phyloP scores from a whole-genome alignment of 345 rosid genomes.

The Gynandropsis gynandra region DNA sequence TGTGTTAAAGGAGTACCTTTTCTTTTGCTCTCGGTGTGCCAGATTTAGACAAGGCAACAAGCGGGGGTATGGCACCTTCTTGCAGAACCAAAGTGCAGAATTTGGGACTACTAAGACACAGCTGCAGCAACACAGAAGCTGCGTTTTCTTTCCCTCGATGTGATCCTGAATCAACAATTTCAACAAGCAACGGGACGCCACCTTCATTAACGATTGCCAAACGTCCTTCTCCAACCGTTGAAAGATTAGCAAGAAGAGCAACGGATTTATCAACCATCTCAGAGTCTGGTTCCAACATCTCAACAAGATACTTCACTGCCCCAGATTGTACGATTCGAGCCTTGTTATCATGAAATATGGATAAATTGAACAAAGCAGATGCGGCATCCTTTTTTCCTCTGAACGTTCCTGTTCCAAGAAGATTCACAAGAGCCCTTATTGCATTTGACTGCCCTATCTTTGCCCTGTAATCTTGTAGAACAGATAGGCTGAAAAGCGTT shows the following conservation, averaged over 20 bases:
- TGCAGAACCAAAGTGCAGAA: constrained; percentile 82
- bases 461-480: constrained; percentile 61
- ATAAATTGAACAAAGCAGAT: constrained; percentile 83
- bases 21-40: constrained; percentile 95
- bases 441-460: constrained; percentile 71
- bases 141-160: constrained; percentile 92
- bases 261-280: constrained; percentile 93
- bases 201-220: constrained; percentile 62
- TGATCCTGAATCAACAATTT: constrained; percentile 75
- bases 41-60: constrained; percentile 83
- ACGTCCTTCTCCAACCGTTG: constrained; percentile 75
- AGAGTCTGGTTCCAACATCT: constrained; percentile 54
- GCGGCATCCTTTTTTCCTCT: constrained; percentile 95
- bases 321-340: constrained; percentile 93
- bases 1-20: constrained; percentile 52
- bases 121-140: constrained; percentile 70
- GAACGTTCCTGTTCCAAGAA: constrained; percentile 69
- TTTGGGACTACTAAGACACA: constrained; percentile 71
- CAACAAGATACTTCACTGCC: constrained; percentile 72
- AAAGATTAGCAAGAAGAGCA: constrained; percentile 83
- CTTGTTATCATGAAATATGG: constrained; percentile 88
- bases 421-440: constrained; percentile 64
- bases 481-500: constrained; percentile 73
- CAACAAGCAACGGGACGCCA: constrained; percentile 70
- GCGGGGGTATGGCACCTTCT: constrained; percentile 97